These are phyloP conservation scores for Brassica nigra DNA, from an alignment of 345 rosid species.

Conservation along the genomic window DNA sequence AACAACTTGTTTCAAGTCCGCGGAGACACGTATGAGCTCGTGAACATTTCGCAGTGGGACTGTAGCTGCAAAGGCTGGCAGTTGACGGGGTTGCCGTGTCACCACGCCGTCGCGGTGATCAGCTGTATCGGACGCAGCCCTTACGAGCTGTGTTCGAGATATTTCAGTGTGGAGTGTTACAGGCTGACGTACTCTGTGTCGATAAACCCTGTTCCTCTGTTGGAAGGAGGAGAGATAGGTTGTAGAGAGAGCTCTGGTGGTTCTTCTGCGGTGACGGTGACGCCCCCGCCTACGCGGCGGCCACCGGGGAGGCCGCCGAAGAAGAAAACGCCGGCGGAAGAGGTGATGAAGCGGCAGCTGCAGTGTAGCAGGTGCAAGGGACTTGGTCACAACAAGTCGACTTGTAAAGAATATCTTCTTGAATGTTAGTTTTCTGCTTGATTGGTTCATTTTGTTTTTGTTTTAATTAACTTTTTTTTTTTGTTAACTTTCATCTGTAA, in stretches of 20 bases:
- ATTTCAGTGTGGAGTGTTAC: slow-evolving; percentile 69
- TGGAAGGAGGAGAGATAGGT: slow-evolving; percentile 51
- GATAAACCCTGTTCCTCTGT: slow-evolving; percentile 62
- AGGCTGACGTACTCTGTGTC: slow-evolving; percentile 69
- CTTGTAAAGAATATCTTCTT: slow-evolving; percentile 77
- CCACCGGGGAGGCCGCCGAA: slow-evolving; percentile 87
- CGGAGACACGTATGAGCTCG: slow-evolving; percentile 68
- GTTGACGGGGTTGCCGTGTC: slow-evolving; percentile 80
- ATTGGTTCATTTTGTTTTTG: background rate
- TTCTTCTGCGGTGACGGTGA: slow-evolving; percentile 59
- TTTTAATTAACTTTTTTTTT: background rate
- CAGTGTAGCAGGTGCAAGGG: slow-evolving; percentile 99
- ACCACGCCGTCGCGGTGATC: slow-evolving; percentile 73
- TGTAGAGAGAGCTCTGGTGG: slow-evolving; percentile 49
- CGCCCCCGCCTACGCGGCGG: slow-evolving; percentile 83
- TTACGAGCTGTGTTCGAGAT: slow-evolving; percentile 76
- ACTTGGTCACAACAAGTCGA: slow-evolving; percentile 94
- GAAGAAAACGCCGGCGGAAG: slow-evolving; percentile 62
- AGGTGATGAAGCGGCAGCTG: slow-evolving; percentile 77
- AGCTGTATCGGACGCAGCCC: slow-evolving; percentile 56
- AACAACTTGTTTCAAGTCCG: slow-evolving; percentile 78
- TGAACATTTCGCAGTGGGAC: slow-evolving; percentile 72
- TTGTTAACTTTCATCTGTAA: slow-evolving; percentile 29
- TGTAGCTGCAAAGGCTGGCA: slow-evolving; percentile 94
- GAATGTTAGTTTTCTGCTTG: slow-evolving; percentile 31